Evolutionary conservation across 495 filamentous ascomycete genomes (phyloP).

Genomic region (Parathielavia appendiculata): DNA sequence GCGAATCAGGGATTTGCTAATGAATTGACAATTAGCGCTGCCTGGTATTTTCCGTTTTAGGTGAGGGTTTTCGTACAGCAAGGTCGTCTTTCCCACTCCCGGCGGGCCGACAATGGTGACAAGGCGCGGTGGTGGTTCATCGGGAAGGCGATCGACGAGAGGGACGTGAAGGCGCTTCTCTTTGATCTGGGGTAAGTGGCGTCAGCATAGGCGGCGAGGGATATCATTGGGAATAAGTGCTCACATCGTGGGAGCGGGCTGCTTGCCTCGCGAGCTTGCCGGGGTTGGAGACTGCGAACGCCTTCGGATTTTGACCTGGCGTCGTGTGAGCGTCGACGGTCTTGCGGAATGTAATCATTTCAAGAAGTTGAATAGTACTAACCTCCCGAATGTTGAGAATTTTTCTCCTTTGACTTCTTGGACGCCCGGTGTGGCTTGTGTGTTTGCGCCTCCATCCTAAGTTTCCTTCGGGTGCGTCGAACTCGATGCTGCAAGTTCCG

Average conservation of each 20-base stretch:
- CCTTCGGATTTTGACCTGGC: constrained; percentile 79
- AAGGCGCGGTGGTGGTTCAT: constrained; percentile 89
- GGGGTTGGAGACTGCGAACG: constrained; percentile 80
- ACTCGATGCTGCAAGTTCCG: constrained; percentile 8
- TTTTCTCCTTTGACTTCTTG: constrained; percentile 89
- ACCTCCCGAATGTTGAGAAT: constrained; percentile 52
- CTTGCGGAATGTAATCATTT: background rate
- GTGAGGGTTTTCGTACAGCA: constrained; percentile 40
- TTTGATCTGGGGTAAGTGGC: constrained; percentile 56
- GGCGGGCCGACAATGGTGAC: constrained; percentile 91
- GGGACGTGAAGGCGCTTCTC: constrained; percentile 96
- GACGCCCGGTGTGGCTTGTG: constrained; percentile 79
- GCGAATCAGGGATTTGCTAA: constrained; percentile 76
- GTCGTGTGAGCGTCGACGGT: background rate
- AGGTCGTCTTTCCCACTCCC: constrained; percentile 62
- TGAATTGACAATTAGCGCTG: background rate
- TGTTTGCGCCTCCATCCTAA: constrained; percentile 71
- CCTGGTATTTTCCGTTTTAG: too few relatives aligned
- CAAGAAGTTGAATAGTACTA: constrained; percentile 14
- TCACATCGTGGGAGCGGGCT: constrained; percentile 85
- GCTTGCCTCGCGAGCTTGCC: constrained; percentile 79
- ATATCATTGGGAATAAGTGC: background rate
- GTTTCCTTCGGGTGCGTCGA: constrained; percentile 8
- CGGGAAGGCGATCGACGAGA: constrained; percentile 87
- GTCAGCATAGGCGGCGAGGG: background rate